These are phyloP conservation scores for Moesziomyces globuligerus DNA, from an alignment of 1,284 basidiomycete genomes.

Conservation along the genomic window DNA sequence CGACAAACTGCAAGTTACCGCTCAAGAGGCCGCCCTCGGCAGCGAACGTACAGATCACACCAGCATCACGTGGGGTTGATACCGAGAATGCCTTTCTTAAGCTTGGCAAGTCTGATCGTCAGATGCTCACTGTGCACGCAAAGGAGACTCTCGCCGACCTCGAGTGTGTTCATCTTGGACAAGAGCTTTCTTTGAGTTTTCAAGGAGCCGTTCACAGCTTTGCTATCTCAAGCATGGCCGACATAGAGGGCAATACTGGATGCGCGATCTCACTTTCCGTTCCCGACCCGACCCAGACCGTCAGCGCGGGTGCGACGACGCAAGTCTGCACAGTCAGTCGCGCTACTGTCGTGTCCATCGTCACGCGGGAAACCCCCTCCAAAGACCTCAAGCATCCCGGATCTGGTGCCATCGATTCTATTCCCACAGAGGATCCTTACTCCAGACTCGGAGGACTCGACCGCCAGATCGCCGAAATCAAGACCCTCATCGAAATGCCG, in stretches of 20 bases:
- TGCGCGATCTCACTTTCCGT: constrained; percentile 64
- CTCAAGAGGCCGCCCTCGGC: constrained; percentile 21
- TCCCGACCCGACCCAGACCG: constrained; percentile 5
- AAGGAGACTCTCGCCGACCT: constrained; percentile 68
- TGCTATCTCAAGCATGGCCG: constrained; percentile 70
- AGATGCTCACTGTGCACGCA: constrained; percentile 68
- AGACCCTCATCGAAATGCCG: constrained; percentile 93
- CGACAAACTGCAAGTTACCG: constrained; percentile 11
- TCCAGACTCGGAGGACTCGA: constrained; percentile 86
- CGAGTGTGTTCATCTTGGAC: constrained; percentile 12
- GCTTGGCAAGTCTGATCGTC: constrained; percentile 65
- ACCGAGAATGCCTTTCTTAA: constrained; percentile 12
- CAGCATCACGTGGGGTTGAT: constrained; percentile 12
- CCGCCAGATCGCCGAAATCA: constrained; percentile 86
- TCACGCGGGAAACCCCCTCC: constrained; percentile 38
- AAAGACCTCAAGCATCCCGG: constrained; percentile 8
- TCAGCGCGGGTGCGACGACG: constrained; percentile 2
- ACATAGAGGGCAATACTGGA: constrained; percentile 77
- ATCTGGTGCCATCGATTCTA: background rate
- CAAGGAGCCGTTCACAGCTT: constrained; percentile 18
- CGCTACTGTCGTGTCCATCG: constrained; percentile 68
- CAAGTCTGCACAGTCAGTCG: constrained; percentile 58
- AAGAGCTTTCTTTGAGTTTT: constrained; percentile 16
- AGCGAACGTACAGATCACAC: constrained; percentile 44
- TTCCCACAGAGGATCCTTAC: constrained; percentile 67